Conservation (phyloP, 129 eudicot species). For the Tagetes erecta region DNA sequence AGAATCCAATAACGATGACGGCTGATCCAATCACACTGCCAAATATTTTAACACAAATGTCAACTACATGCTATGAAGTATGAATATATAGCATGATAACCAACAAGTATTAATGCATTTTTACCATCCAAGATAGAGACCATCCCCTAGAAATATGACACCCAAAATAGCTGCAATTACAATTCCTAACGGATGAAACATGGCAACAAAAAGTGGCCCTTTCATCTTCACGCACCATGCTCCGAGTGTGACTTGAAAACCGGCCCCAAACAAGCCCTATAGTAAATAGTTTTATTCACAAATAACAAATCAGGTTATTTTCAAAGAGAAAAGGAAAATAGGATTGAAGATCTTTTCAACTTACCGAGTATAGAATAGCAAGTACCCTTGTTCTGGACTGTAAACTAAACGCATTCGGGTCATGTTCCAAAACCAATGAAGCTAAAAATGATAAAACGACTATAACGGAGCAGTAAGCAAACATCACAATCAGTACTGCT, state of each 20-base stretch:
- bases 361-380: slow-evolving; percentile 33
- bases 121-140: slow-evolving; percentile 75
- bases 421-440: slow-evolving; percentile 29
- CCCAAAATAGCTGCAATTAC: slow-evolving; percentile 55
- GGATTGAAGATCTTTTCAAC: slow-evolving; percentile 11
- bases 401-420: slow-evolving; percentile 19
- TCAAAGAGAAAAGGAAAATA: not conserved
- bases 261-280: slow-evolving; percentile 59
- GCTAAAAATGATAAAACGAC: slow-evolving; percentile 25
- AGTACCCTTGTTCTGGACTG: slow-evolving; percentile 26
- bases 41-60: not conserved
- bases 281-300: not conserved
- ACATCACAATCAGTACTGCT: slow-evolving; percentile 31
- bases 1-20: slow-evolving; percentile 56
- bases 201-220: slow-evolving; percentile 70
- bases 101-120: not conserved
- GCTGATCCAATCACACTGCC: slow-evolving; percentile 55
- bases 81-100: not conserved
- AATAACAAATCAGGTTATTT: not conserved
- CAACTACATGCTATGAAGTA: not conserved
- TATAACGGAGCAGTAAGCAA: slow-evolving; percentile 33
- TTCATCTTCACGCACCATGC: slow-evolving; percentile 64
- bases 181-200: slow-evolving; percentile 72
- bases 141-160: slow-evolving; percentile 49
- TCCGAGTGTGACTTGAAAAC: slow-evolving; percentile 46